A percentile compares a stretch with the other conserved stretches of the same genome.
Conservation (phyloP, 2,329 filamentous ascomycete genomes). For the Madurella fahalii region DNA sequence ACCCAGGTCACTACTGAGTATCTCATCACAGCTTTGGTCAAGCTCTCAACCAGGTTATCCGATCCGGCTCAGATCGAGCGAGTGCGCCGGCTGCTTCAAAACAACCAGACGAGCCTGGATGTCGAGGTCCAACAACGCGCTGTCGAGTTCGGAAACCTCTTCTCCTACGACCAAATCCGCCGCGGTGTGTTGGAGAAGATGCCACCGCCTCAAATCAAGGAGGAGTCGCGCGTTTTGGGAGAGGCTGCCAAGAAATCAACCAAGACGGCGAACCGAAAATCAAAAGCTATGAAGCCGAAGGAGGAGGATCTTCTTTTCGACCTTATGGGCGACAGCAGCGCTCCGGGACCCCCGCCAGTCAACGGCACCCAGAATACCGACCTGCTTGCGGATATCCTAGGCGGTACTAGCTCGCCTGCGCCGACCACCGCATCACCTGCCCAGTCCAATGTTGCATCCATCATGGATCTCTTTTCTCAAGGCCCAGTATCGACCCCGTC, state of each 20-base stretch:
- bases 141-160: constrained; percentile 94
- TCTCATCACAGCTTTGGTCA: constrained; percentile 91
- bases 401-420: constrained; percentile 58
- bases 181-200: constrained; percentile 93
- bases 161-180: constrained; percentile 81
- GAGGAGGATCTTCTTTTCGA: constrained; percentile 91
- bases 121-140: constrained; percentile 95
- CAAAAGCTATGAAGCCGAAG: constrained; percentile 74
- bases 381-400: constrained; percentile 86
- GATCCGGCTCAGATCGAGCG: constrained; percentile 84
- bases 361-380: constrained; percentile 67
- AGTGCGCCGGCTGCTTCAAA: constrained; percentile 71
- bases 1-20: constrained; percentile 91
- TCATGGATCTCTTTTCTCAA: constrained; percentile 82
- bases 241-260: constrained; percentile 63
- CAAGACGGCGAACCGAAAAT: constrained; percentile 67
- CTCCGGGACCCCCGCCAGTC: constrained; percentile 54
- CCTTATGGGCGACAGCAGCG: constrained; percentile 74
- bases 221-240: constrained; percentile 86
- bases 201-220: constrained; percentile 94
- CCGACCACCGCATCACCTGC: constrained; percentile 53
- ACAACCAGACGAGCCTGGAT: constrained; percentile 80
- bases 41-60: constrained; percentile 82
- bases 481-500: constrained; percentile 75
- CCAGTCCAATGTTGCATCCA: constrained; percentile 60